Percentiles rank a stretch among this genome's conserved stretches.
Evolutionary conservation across 495 filamentous ascomycete species (phyloP).

Genomic region (Cryomyces minteri): DNA sequence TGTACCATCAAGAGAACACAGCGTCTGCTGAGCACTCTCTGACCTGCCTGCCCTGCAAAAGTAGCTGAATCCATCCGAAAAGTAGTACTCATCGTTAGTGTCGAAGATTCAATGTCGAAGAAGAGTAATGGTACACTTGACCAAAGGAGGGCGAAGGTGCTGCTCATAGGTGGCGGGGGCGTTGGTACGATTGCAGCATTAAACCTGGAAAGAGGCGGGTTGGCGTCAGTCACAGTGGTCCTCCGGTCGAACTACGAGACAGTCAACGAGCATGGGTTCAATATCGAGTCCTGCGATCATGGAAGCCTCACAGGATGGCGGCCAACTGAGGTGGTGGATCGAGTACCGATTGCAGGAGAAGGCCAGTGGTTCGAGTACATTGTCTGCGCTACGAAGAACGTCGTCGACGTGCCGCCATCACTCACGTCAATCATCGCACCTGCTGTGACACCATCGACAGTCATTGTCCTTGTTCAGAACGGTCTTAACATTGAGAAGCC

Average conservation of each 20-base stretch:
- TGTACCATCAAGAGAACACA: too few species aligned
- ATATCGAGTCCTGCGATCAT: conserved; percentile 17
- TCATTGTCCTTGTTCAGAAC: conserved; percentile 41
- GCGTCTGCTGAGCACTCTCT: too few species aligned
- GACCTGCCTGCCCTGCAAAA: too few species aligned
- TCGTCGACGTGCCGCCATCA: conserved; percentile 28
- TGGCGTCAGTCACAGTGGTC: neutral
- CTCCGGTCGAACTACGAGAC: conserved; percentile 17
- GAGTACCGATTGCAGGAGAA: conserved; percentile 21
- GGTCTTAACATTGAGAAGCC: conserved; percentile 45
- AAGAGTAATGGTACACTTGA: too few species aligned
- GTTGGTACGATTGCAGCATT: too few species aligned
- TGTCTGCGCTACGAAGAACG: conserved; percentile 39
- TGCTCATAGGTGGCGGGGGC: too few species aligned
- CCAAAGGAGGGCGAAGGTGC: too few species aligned
- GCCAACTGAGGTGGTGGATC: conserved; percentile 10
- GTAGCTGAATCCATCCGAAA: too few species aligned
- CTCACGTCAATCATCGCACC: conserved; percentile 28
- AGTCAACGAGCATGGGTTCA: conserved; percentile 13
- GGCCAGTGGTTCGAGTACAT: conserved; percentile 34
- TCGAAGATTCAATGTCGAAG: too few species aligned
- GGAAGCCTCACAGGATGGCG: conserved; percentile 13
- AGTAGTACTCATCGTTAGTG: too few species aligned
- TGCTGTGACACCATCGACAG: conserved; percentile 29
- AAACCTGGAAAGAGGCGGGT: too few species aligned